These are phyloP conservation scores for Saccharomyces pastorianus DNA, from an alignment of 1,139 yeast species.

Conservation along the genomic window DNA sequence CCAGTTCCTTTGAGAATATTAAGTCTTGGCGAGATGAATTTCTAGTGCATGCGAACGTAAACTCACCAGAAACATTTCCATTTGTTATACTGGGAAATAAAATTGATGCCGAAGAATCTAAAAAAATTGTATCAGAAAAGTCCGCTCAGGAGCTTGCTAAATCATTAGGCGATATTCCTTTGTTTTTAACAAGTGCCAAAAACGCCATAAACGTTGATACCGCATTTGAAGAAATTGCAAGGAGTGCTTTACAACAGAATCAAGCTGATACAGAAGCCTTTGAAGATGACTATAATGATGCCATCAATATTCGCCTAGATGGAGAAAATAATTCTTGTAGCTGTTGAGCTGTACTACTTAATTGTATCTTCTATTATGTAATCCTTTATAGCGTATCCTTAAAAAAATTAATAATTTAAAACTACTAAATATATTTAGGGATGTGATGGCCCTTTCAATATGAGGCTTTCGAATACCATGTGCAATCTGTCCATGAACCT, in stretches of 20 bases:
- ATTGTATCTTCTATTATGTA: background rate
- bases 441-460: background rate
- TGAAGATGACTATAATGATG: conserved; percentile 90
- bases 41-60: conserved; percentile 82
- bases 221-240: conserved; percentile 92
- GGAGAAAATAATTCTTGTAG: conserved; percentile 71
- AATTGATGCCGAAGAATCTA: conserved; percentile 87
- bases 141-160: conserved; percentile 82
- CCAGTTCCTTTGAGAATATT: conserved; percentile 82
- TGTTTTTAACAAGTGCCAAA: conserved; percentile 90
- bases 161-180: conserved; percentile 82
- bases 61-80: conserved; percentile 91
- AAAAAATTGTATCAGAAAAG: conserved; percentile 73
- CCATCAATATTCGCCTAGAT: conserved; percentile 88
- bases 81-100: conserved; percentile 92
- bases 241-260: conserved; percentile 88
- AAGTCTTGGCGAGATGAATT: conserved; percentile 95
- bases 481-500: too few species aligned
- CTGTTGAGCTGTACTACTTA: conserved; percentile 39
- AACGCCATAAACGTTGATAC: conserved; percentile 89
- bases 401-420: background rate
- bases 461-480: background rate
- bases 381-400: background rate
- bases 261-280: conserved; percentile 82
- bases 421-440: background rate